Evolutionary conservation across 345 rosid genomes (phyloP).

Genomic region (Stellera chamaejasme): DNA sequence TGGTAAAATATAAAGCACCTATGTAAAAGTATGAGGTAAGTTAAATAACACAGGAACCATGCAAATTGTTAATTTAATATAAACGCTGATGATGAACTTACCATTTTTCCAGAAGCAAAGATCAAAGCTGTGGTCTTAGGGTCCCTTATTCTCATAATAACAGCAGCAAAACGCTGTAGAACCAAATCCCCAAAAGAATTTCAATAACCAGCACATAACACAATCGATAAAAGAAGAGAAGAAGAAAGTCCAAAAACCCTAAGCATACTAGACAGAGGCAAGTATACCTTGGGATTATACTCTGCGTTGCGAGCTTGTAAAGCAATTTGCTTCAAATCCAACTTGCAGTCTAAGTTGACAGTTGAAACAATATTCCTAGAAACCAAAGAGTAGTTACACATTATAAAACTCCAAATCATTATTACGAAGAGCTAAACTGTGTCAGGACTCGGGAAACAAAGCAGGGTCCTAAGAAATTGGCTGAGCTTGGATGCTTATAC

Average conservation of each 20-base stretch:
- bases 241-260: neutral
- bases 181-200: constrained; percentile 4
- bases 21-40: too few relatives aligned
- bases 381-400: neutral
- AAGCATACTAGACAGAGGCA: too few relatives aligned
- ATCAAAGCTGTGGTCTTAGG: constrained; percentile 80
- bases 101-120: constrained; percentile 86
- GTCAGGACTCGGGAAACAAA: too few relatives aligned
- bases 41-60: neutral
- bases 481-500: too few relatives aligned
- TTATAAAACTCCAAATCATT: neutral
- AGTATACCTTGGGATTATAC: constrained; percentile 61
- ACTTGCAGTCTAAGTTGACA: constrained; percentile 71
- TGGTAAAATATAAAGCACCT: too few relatives aligned
- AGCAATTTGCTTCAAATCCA: constrained; percentile 72
- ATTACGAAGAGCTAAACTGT: neutral
- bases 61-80: too few relatives aligned
- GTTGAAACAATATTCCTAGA: constrained; percentile 72
- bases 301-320: constrained; percentile 78
- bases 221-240: neutral
- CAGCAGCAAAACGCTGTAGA: constrained; percentile 82
- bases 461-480: too few relatives aligned
- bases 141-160: constrained; percentile 78
- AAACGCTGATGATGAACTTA: constrained; percentile 16
- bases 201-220: constrained; percentile 5